Evolutionary conservation across 768 basidiomycete species (phyloP), one percentile per base, ranked within the genome.

Genomic region (Neoboletus magnificus): DNA sequence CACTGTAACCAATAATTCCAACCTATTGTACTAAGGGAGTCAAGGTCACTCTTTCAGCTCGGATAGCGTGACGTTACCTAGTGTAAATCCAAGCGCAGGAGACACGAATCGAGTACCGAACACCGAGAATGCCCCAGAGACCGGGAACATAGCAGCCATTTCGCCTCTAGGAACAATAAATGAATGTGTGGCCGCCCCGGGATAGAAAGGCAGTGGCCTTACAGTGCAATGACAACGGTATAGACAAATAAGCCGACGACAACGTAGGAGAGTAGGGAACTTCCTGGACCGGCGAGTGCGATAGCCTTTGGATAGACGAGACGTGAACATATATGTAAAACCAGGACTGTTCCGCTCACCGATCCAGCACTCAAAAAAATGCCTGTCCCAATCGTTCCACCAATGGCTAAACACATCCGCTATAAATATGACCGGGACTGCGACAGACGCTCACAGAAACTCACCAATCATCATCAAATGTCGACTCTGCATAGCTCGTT

Each of bases 71-170:
- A 42, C 5, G 1, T 46, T 61, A 79, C 80, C 82, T 39, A 82
- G 69, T 20, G 82, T 81, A 61, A 84, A 85, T 5, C 82, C 84
- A 29, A 86, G 73, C 3, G 82, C 79, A 22, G 80, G 79, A 13
- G 82, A 82, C 43, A 86, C 79, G 55, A 85, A 85, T 30, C 83
- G 77, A 20, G 76, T 71, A 1, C 81, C 82, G 56, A 85, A 83
- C 22, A 74, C 71, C 18, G 83, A 80, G 65, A 85, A 85, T 33
- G 82, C 79, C 33, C 83, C 85, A 25, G 82, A 81, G 25, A 85
- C 81, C 0, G 82, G 84, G 55, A 76, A 84, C 71, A 84, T 79
- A 18, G 82, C 77, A 22, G 84, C 76, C 85, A 88, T 86, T 64
- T 86, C 85, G 12, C 84, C 84, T 32, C 80, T 82, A 32, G 20